Evolutionary conservation across 2,329 filamentous ascomycete genomes (phyloP), one percentile per base, ranked within the genome.

Genomic region (Neoscytalidium dimidiatum): DNA sequence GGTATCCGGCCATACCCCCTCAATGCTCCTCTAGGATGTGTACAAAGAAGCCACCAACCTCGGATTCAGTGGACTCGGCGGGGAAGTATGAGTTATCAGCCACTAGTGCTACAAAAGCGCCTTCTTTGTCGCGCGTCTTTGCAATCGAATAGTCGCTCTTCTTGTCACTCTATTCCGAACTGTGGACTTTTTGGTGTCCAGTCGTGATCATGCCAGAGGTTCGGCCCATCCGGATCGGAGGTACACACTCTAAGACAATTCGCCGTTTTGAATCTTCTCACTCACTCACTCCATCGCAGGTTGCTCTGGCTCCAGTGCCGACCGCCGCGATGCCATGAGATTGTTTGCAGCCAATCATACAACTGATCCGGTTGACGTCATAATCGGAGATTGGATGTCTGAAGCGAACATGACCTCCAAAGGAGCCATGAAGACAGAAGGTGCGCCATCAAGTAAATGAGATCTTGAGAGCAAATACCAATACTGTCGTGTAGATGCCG

Each of bases 311-410:
- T 73, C 72, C 29, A 70, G 71, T 6, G 71, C 69, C 7, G 73
- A 75, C 56, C 71, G 74, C 48, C 74, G 74, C 64, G 69, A 72
- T 69, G 74, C 73, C 4, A 75, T 77, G 70, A 64, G 64, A 8
- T 51, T 71, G 23, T 67, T 75, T 13, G 72, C 74, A 7, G 69
- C 69, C 4, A 74, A 74, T 51, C 69, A 70, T 31, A 66, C 67
- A 7, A 68, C 70, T 21, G 73, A 75, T 28, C 71, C 73, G 0
- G 69, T 77, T 23, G 72, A 77, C 64, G 72, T 77, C 14, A 68
- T 75, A 7, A 71, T 71, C 1, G 73, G 73, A 9, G 73, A 74
- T 28, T 74, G 72, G 73, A 73, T 75, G 71, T 71, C 69, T 33
- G 73, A 74, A 57, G 71, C 68, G 1, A 74, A 74, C 48, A 74